These are phyloP conservation scores for Penicillium brasilianum DNA, from an alignment of 2,329 filamentous ascomycete genomes.

Conservation along the genomic window DNA sequence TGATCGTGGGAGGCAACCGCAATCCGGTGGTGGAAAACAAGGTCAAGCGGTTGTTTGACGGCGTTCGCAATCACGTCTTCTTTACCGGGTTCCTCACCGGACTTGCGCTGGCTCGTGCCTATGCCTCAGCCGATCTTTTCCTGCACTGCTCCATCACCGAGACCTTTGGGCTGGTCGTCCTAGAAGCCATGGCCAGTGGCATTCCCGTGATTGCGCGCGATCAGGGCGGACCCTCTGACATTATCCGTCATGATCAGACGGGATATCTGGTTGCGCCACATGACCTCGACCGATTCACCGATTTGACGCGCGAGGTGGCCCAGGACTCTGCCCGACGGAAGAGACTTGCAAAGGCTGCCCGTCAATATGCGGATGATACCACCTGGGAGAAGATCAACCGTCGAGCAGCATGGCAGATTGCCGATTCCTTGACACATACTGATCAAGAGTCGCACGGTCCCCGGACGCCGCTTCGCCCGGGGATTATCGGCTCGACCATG, in stretches of 20 bases:
- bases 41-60: slow-evolving; percentile 64
- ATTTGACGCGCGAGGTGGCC: slow-evolving; percentile 57
- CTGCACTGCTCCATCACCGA: slow-evolving; percentile 74
- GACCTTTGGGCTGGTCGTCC: slow-evolving; percentile 72
- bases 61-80: slow-evolving; percentile 61
- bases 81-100: slow-evolving; percentile 71
- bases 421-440: slow-evolving; percentile 48
- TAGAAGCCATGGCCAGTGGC: slow-evolving; percentile 73
- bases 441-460: slow-evolving; percentile 25
- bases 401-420: slow-evolving; percentile 68
- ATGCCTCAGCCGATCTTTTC: slow-evolving; percentile 72
- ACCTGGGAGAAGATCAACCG: slow-evolving; percentile 77
- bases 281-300: slow-evolving; percentile 65
- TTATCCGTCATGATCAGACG: slow-evolving; percentile 63
- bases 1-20: slow-evolving; percentile 71
- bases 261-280: slow-evolving; percentile 66
- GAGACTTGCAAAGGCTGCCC: slow-evolving; percentile 55
- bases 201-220: slow-evolving; percentile 72
- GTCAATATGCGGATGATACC: slow-evolving; percentile 64
- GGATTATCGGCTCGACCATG: slow-evolving; percentile 19
- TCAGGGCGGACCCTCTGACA: slow-evolving; percentile 72
- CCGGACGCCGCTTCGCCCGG: slow-evolving; percentile 21
- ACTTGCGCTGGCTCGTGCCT: slow-evolving; percentile 65
- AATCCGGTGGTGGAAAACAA: slow-evolving; percentile 67
- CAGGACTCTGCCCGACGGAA: slow-evolving; percentile 52